phyloP scores from a whole-genome alignment of 345 rosid species.

The Gossypium sturtianum region DNA sequence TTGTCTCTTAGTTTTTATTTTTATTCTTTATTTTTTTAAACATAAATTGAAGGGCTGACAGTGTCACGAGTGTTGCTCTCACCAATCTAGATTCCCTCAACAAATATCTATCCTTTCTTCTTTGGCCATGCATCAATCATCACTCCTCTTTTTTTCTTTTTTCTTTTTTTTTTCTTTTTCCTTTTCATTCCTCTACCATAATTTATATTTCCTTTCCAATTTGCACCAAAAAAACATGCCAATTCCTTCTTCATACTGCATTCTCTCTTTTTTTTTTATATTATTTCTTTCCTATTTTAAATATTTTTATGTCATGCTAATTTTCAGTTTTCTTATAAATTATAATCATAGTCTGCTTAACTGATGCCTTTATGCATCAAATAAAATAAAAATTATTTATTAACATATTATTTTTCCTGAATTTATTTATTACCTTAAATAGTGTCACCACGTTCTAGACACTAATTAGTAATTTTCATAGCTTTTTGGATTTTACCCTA shows the following conservation, averaged over 20 bases:
- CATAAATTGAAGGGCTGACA: slow-evolving; percentile 7
- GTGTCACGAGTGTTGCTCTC: slow-evolving; percentile 31
- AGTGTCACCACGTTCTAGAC: too few relatives aligned
- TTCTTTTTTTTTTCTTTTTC: not conserved
- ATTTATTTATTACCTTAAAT: too few relatives aligned
- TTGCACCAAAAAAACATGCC: not conserved
- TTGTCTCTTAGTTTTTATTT: slow-evolving; percentile 31
- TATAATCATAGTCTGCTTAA: too few relatives aligned
- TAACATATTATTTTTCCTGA: too few relatives aligned
- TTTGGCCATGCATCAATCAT: not conserved
- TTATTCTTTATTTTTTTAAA: not conserved
- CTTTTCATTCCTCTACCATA: not conserved
- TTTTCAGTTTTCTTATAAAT: not conserved
- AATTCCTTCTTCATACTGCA: not conserved
- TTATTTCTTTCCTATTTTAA: not conserved
- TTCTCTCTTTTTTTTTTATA: not conserved
- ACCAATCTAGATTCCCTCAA: not conserved
- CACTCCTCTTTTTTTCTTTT: not conserved
- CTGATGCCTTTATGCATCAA: too few relatives aligned
- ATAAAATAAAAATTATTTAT: too few relatives aligned
- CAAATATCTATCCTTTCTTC: not conserved
- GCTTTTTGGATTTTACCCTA: too few relatives aligned
- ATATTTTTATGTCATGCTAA: not conserved
- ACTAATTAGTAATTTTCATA: too few relatives aligned
- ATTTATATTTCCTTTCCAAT: not conserved